Conservation (phyloP, 441 rosid genomes). For the Aleurites moluccanus region DNA sequence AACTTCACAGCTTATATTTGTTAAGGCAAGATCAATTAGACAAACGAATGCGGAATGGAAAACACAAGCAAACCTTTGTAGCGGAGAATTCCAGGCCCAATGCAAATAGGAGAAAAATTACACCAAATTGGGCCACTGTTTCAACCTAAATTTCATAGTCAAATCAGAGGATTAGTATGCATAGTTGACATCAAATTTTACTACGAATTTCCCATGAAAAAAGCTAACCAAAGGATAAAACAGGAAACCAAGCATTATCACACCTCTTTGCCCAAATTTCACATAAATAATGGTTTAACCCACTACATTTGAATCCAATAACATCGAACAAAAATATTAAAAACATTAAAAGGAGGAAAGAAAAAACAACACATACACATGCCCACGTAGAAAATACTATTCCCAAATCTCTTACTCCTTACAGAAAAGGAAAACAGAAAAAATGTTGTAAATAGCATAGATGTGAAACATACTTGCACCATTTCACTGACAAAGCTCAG, state of each 20-base stretch:
- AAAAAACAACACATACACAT: not conserved
- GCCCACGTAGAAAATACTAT: not conserved
- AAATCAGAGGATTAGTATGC: conserved; percentile 6
- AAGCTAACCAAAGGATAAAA: not conserved
- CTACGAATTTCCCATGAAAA: not conserved
- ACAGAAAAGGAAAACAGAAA: not conserved
- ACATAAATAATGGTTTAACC: not conserved
- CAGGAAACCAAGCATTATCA: not conserved
- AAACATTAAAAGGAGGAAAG: not conserved
- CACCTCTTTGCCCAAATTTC: not conserved
- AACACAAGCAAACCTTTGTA: conserved; percentile 61
- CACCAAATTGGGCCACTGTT: conserved; percentile 99
- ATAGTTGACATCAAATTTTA: not conserved
- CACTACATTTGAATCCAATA: conserved; percentile 3
- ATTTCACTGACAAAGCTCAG: conserved; percentile 93
- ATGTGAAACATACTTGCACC: conserved; percentile 77
- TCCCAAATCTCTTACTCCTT: not conserved
- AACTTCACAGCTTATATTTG: conserved; percentile 11
- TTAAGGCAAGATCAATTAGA: conserved; percentile 17
- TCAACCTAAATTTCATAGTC: conserved; percentile 59
- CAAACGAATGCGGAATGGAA: conserved; percentile 18
- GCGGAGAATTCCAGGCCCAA: conserved; percentile 90
- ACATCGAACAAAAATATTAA: not conserved
- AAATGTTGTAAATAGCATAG: not conserved
- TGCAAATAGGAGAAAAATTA: conserved; percentile 94